These are phyloP conservation scores for Beauveria scarabaeidicola DNA, from an alignment of 2,329 filamentous ascomycete genomes.

Conservation along the genomic window DNA sequence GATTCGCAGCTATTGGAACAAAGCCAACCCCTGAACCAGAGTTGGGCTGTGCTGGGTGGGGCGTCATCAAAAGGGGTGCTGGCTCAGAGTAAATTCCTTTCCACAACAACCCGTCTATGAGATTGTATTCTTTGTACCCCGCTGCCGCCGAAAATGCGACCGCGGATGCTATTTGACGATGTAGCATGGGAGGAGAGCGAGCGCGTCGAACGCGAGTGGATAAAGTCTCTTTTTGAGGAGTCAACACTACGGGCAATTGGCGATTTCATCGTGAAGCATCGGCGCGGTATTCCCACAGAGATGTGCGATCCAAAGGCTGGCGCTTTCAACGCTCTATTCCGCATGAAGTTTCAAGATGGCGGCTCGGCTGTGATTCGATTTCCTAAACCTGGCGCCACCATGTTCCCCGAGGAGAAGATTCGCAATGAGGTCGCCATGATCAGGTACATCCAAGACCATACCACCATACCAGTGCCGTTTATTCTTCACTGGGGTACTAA, in stretches of 20 bases:
- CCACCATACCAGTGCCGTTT: slow-evolving; percentile 12
- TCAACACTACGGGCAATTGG: neutral
- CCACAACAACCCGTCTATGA: no score
- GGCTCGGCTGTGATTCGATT: slow-evolving; percentile 7
- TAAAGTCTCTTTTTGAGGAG: neutral
- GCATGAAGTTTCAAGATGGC: neutral
- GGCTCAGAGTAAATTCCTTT: no score
- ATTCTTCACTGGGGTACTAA: slow-evolving; percentile 13
- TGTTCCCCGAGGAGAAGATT: slow-evolving; percentile 14
- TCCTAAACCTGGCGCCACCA: slow-evolving; percentile 10
- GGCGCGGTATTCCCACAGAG: neutral
- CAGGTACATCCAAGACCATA: slow-evolving; percentile 12
- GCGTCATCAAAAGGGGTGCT: no score
- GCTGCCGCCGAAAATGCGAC: neutral
- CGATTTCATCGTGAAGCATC: slow-evolving; percentile 3
- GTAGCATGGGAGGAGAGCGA: slow-evolving; percentile 7
- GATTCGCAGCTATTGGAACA: no score
- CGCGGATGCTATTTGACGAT: slow-evolving; percentile 5
- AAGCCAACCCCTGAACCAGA: no score
- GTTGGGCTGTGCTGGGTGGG: no score
- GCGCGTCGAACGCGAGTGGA: neutral
- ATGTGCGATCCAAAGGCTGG: neutral
- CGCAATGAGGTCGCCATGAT: slow-evolving; percentile 14
- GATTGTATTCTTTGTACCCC: neutral
- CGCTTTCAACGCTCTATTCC: neutral